A percentile compares a stretch with the other conserved stretches of the same genome.
Conservation (phyloP, 2,329 filamentous ascomycete genomes). For the Sporothrix inflata region DNA sequence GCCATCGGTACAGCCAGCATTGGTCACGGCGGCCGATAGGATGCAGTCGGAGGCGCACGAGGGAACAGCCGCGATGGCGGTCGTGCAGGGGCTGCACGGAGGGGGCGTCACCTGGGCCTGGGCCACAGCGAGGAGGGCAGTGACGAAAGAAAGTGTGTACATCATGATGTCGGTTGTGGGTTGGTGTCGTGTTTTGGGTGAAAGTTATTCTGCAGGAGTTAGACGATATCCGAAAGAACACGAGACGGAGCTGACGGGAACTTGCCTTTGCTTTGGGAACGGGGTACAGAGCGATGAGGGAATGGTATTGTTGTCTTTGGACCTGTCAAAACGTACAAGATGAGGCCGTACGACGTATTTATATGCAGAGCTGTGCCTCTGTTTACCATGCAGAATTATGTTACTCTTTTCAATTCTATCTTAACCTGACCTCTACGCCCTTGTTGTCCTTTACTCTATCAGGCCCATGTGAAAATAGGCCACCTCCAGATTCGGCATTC, state of each 20-base stretch:
- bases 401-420: too few relatives aligned
- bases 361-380: too few relatives aligned
- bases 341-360: too few relatives aligned
- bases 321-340: too few relatives aligned
- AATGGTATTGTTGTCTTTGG: too few relatives aligned
- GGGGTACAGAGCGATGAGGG: background rate
- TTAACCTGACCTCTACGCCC: too few relatives aligned
- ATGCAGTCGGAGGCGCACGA: slow-evolving; percentile 16
- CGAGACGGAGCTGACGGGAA: background rate
- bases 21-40: slow-evolving; percentile 8
- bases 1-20: slow-evolving; percentile 12
- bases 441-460: background rate
- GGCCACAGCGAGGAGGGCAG: background rate
- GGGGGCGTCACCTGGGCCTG: slow-evolving; percentile 15
- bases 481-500: background rate
- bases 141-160: background rate
- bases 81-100: background rate
- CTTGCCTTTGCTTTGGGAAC: background rate
- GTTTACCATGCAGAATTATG: too few relatives aligned
- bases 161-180: background rate
- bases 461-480: background rate
- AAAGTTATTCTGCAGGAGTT: background rate
- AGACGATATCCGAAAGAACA: background rate
- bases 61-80: slow-evolving; percentile 1
- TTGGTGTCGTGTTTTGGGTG: background rate